A percentile compares a stretch with the other conserved stretches of the same genome.
These are phyloP conservation scores for Trypanosoma melophagium DNA, from an alignment of 208 protist species.

Conservation along the genomic window DNA sequence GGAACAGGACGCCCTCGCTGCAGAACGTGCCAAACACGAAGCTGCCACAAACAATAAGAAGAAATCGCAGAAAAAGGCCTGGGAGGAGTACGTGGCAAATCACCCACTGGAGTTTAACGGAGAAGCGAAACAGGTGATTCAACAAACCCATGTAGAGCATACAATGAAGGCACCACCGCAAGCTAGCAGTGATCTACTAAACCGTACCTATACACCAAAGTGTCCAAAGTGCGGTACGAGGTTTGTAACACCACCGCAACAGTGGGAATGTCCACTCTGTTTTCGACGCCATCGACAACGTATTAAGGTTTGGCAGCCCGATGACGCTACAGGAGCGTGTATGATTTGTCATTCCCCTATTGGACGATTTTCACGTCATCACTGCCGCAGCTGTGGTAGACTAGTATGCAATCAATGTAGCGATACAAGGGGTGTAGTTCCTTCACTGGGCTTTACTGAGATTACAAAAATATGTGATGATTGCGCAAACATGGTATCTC, in stretches of 20 bases:
- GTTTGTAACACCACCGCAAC: slow-evolving; percentile 52
- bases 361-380: slow-evolving; percentile 80
- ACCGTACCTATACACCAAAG: slow-evolving; percentile 69
- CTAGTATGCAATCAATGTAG: slow-evolving; percentile 74
- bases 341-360: slow-evolving; percentile 64
- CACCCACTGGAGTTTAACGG: slow-evolving; percentile 70
- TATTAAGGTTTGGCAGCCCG: slow-evolving; percentile 85
- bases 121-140: slow-evolving; percentile 38
- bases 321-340: slow-evolving; percentile 53
- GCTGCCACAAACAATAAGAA: slow-evolving; percentile 35
- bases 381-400: slow-evolving; percentile 84
- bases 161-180: slow-evolving; percentile 54
- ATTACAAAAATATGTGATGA: slow-evolving; percentile 82
- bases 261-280: slow-evolving; percentile 83
- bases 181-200: slow-evolving; percentile 42
- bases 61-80: slow-evolving; percentile 63
- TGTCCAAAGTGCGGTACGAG: slow-evolving; percentile 59
- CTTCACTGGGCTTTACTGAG: slow-evolving; percentile 55
- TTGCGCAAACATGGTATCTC: slow-evolving; percentile 40
- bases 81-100: slow-evolving; percentile 70
- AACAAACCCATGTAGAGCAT: slow-evolving; percentile 61
- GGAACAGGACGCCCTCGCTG: slow-evolving; percentile 60
- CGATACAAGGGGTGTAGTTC: slow-evolving; percentile 49
- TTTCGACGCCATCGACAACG: slow-evolving; percentile 25
- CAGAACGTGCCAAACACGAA: slow-evolving; percentile 41